Evolutionary conservation across 2,329 filamentous ascomycete genomes (phyloP), one percentile per base, ranked within the genome.

Genomic region (Aspergillus aculeatinus): DNA sequence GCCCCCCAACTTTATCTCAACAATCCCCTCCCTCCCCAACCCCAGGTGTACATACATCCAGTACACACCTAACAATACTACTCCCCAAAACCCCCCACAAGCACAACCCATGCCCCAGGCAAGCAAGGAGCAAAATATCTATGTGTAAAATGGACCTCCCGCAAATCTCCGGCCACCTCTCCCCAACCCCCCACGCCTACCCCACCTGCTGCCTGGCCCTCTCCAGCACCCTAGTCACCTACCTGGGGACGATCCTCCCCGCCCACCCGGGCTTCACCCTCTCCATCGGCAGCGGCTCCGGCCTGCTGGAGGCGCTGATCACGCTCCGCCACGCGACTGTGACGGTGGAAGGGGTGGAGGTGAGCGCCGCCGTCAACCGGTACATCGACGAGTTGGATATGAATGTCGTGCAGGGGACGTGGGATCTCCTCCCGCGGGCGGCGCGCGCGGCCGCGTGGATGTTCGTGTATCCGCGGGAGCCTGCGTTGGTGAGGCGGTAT

Each of bases 381-480:
- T 81, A 81, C 62, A 71, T 85, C 5, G 73, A 77, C 1, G 68
- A 72, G 21, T 62, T 77, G 14, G 66, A 75, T 14, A 74, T 83
- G 65, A 68, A 78, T 48, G 65, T 73, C 9, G 82, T 84, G 5
- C 59, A 69, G 7, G 80, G 79, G 2, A 79, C 80, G 0, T 78
- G 79, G 67, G 77, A 76, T 33, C 64, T 83, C 9, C 76, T 77
- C 55, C 58, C 74, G 1, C 70, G 78, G 11, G 81, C 80, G 3
- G 61, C 69, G 5, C 63, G 77, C n/a, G 80, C 80, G 9, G 60
- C 65, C 1, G 73, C 72, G n/a, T 80, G 82, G 78, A 70, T 85
- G 60, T 84, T 85, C 69, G 79, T 84, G 27, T 85, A 85, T 64
- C 83, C 83, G 1, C 77, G 81, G 14, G 72, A 80, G n/a, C 74